phyloP scores from a whole-genome alignment of 2,329 filamentous ascomycete genomes.

The Trichoderma hamatum region DNA sequence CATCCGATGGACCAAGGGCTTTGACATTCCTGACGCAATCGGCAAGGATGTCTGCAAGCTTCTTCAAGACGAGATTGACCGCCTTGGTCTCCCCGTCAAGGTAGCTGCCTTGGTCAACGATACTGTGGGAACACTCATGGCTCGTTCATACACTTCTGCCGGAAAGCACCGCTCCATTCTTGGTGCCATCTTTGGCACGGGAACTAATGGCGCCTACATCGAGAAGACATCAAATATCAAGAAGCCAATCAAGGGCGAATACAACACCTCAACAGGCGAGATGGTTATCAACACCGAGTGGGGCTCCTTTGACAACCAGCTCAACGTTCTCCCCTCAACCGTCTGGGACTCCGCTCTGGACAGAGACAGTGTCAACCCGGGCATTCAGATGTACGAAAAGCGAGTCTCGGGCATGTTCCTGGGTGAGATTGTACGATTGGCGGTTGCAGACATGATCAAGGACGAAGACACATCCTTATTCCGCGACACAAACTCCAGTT shows the following conservation, averaged over 20 bases:
- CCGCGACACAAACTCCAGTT: slow-evolving; percentile 71
- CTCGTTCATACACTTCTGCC: slow-evolving; percentile 89
- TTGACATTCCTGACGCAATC: slow-evolving; percentile 91
- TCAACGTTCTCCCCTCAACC: slow-evolving; percentile 85
- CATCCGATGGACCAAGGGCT: slow-evolving; percentile 98
- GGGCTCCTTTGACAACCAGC: slow-evolving; percentile 95
- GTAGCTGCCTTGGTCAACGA: slow-evolving; percentile 98
- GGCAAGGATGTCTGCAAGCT: slow-evolving; percentile 93
- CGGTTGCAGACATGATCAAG: slow-evolving; percentile 72
- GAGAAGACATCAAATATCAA: slow-evolving; percentile 86
- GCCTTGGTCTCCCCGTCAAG: slow-evolving; percentile 81
- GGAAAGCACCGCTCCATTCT: slow-evolving; percentile 84
- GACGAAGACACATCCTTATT: slow-evolving; percentile 71
- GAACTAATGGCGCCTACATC: slow-evolving; percentile 95
- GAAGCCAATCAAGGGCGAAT: slow-evolving; percentile 72
- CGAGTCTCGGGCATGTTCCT: slow-evolving; percentile 98
- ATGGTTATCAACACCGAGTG: slow-evolving; percentile 99
- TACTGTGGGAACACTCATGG: slow-evolving; percentile 97
- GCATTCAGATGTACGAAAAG: slow-evolving; percentile 99
- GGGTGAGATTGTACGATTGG: slow-evolving; percentile 85
- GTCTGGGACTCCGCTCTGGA: slow-evolving; percentile 81
- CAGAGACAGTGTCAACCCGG: slow-evolving; percentile 80
- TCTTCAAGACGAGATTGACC: slow-evolving; percentile 87
- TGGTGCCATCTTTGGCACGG: slow-evolving; percentile 97
- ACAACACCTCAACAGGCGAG: slow-evolving; percentile 78